Conservation (phyloP, 345 rosid species). For the Chamaenerion angustifolium region DNA sequence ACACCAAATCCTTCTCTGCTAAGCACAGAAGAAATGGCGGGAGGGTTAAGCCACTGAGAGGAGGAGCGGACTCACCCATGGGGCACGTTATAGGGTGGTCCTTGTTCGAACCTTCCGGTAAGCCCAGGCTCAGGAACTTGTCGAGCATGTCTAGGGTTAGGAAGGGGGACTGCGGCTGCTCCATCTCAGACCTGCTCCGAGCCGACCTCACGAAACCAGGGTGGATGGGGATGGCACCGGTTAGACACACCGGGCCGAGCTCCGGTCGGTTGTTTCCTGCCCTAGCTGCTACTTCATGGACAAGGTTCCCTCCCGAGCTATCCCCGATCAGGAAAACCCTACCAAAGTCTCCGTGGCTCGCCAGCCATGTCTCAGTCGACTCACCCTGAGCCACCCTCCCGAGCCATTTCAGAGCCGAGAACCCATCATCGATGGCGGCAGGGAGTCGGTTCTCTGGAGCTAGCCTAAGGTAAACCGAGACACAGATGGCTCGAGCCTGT, state of each 20-base stretch:
- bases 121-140: slow-evolving; percentile 29
- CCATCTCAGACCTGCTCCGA: slow-evolving; percentile 52
- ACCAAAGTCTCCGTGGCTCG: slow-evolving; percentile 17
- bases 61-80: slow-evolving; percentile 33
- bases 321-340: slow-evolving; percentile 36
- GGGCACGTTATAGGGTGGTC: slow-evolving; percentile 53
- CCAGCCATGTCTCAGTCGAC: slow-evolving; percentile 21
- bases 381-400: slow-evolving; percentile 16
- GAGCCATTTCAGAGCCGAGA: slow-evolving; percentile 31
- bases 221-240: slow-evolving; percentile 34
- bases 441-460: slow-evolving; percentile 40
- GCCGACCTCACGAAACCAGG: slow-evolving; percentile 37
- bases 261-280: slow-evolving; percentile 6
- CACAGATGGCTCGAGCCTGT: slow-evolving; percentile 20
- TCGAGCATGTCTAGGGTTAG: slow-evolving; percentile 47
- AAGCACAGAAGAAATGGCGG: slow-evolving; percentile 39
- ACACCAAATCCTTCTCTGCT: slow-evolving; percentile 36
- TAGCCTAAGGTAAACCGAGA: slow-evolving; percentile 25
- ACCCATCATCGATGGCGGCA: slow-evolving; percentile 29
- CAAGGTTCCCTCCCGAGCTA: slow-evolving; percentile 36
- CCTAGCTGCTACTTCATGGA: slow-evolving; percentile 26
- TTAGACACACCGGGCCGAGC: slow-evolving; percentile 15
- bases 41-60: slow-evolving; percentile 21
- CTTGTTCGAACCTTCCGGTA: slow-evolving; percentile 32
- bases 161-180: slow-evolving; percentile 41